These are phyloP conservation scores for Knufia petricola DNA, from an alignment of 2,329 filamentous ascomycete genomes.

Conservation along the genomic window DNA sequence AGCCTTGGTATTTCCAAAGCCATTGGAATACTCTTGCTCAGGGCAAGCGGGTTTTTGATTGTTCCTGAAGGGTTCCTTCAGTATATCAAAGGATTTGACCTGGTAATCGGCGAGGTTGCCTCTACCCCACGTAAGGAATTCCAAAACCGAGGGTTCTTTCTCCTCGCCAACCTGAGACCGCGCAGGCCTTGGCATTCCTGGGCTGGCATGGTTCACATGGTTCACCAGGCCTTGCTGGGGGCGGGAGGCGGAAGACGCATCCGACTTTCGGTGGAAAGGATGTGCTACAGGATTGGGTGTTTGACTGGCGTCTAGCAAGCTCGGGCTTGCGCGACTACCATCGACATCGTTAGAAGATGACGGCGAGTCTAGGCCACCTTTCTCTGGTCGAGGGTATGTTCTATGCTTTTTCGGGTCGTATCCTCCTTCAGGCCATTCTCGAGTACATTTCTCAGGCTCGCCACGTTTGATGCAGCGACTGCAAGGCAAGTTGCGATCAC, in stretches of 20 bases:
- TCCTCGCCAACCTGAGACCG: constrained; percentile 7
- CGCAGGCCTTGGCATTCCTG: constrained; percentile 4
- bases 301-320: not conserved
- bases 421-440: constrained; percentile 20
- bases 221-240: constrained; percentile 4
- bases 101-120: constrained; percentile 22
- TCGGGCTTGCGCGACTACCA: not conserved
- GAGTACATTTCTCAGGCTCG: constrained; percentile 28
- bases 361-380: not conserved
- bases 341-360: not conserved
- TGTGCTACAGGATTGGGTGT: constrained; percentile 8
- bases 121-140: constrained; percentile 42
- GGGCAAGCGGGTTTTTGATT: not conserved
- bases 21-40: constrained; percentile 8
- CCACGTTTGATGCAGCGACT: constrained; percentile 34
- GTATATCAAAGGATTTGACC: constrained; percentile 19
- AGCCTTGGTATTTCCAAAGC: constrained; percentile 13
- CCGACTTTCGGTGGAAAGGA: constrained; percentile 13
- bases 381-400: constrained; percentile 19
- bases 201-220: not conserved
- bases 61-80: constrained; percentile 30
- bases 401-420: constrained; percentile 22
- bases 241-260: constrained; percentile 10
- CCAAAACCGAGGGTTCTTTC: constrained; percentile 28
- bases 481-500: constrained; percentile 34